Conservation (phyloP, 1,284 basidiomycete genomes). For the Irpex rosettiformis region DNA sequence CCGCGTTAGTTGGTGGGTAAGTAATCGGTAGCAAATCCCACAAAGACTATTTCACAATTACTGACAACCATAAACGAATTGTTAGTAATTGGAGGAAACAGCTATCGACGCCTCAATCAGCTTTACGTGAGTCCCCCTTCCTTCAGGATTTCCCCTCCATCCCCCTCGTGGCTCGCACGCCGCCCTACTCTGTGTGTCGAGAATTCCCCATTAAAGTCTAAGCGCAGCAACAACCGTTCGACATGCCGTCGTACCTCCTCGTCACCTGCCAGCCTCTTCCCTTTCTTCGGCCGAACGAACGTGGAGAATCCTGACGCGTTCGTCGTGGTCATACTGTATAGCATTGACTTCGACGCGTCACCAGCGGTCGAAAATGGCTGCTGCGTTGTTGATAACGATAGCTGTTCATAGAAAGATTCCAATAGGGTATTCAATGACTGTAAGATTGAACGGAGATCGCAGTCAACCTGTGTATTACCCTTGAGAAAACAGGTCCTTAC, state of each 20-base stretch:
- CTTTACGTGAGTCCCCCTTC: constrained; percentile 29
- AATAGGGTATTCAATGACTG: constrained; percentile 63
- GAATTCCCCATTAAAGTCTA: constrained; percentile 84
- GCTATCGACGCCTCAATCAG: not conserved
- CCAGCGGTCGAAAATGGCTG: constrained; percentile 54
- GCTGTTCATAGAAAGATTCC: constrained; percentile 74
- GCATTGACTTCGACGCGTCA: constrained; percentile 67
- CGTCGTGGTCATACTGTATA: constrained; percentile 57
- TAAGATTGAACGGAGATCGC: not conserved
- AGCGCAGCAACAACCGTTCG: constrained; percentile 75
- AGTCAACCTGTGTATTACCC: constrained; percentile 7
- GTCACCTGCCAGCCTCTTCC: constrained; percentile 45
- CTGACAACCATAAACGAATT: not conserved
- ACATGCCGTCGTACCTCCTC: constrained; percentile 75
- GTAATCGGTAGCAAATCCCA: not conserved
- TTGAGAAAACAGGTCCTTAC: constrained; percentile 35
- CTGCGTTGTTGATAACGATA: constrained; percentile 69
- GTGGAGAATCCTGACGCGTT: constrained; percentile 54
- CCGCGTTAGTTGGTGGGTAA: not conserved
- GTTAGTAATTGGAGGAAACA: not conserved
- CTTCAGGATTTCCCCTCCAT: constrained; percentile 44
- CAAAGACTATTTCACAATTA: not conserved
- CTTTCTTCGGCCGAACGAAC: constrained; percentile 43
- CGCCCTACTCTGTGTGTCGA: constrained; percentile 45
- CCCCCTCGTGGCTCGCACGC: constrained; percentile 20